Evolutionary conservation across 257 asterid genomes (phyloP).

Genomic region (Capsicum chinense): DNA sequence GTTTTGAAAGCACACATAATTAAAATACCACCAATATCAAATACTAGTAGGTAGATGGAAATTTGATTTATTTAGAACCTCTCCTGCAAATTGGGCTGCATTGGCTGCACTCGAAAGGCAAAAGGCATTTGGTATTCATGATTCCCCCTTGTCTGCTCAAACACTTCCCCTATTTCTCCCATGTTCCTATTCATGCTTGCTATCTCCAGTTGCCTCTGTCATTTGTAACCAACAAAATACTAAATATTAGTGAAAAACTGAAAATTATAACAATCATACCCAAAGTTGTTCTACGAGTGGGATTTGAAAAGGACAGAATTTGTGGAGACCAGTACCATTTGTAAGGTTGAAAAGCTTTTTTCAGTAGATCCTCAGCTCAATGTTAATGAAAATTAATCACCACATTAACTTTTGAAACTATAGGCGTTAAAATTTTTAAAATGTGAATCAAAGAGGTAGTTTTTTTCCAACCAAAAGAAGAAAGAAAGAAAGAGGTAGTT

Average conservation of each 20-base stretch:
- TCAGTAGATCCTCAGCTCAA: too few species aligned
- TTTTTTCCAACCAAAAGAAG: too few species aligned
- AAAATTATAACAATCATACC: not conserved
- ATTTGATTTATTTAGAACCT: slow-evolving; percentile 21
- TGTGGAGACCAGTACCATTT: too few species aligned
- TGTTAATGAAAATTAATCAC: too few species aligned
- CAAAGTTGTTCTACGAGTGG: too few species aligned
- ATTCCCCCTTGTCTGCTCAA: slow-evolving; percentile 46
- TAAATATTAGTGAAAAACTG: not conserved
- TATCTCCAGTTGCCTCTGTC: slow-evolving; percentile 67
- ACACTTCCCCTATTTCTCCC: slow-evolving; percentile 54
- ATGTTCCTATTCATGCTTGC: slow-evolving; percentile 62
- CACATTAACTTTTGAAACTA: not conserved
- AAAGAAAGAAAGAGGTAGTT: not conserved
- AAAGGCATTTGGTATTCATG: slow-evolving; percentile 65
- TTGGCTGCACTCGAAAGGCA: slow-evolving; percentile 72
- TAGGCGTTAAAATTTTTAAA: not conserved
- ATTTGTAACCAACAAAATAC: not conserved
- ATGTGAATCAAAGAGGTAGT: not conserved
- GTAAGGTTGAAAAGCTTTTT: too few species aligned
- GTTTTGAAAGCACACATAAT: not conserved
- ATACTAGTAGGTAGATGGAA: not conserved
- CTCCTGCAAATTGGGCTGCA: slow-evolving; percentile 80
- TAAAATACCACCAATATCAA: not conserved
- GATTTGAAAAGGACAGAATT: too few species aligned